Base-by-base conservation (phyloP, 805 yeast species). In the Sugiyamaella chiloensis region DNA sequence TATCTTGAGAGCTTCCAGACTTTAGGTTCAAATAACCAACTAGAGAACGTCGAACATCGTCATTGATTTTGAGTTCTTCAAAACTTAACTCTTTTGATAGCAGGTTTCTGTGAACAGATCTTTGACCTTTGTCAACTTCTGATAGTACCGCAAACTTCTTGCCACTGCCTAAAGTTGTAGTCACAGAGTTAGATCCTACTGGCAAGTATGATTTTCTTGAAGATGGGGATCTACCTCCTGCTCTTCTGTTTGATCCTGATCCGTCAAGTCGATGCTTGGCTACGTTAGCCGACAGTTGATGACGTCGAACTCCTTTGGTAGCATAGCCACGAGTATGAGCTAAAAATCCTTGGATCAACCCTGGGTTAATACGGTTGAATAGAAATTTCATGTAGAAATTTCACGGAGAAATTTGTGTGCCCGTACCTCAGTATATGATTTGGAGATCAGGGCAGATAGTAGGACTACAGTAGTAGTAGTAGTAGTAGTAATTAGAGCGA, bases 41-140 rank as follows among this genome's bases (percentile, higher is more conserved):
- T 60, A 86, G 68, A 2, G 82, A 81, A 0, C 67, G 69, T 54
- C 96, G 71, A 0, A 89, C 84, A 2, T 73, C 72, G 0, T 90
- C 87, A 34, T 82, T 67, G 12, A 91, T 69, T 50, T 81, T 75
- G 50, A 90, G 70, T 47, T 82, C 79, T n/a, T 76, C 75, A 58
- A 89, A 90, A 11, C 77, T 71, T 1, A 72, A 69, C 40, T 87
- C 78, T 57, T 82, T 81, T 14, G 66, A 65, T 20, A 78, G 69
- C 17, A 74, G 55, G 44, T 68, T 73, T 23, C 63, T 48, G 42
- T 64, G 64, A 7, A 55, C 47, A 2, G 49, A 40, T 19, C 72
- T 55, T 24, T 59, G 62, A 32, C 55, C 57, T 4, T 42, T 40
- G 2, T 57, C 45, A 11, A 67, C 58, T 8, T 55, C 54, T 16